phyloP scores from a whole-genome alignment of 306 rosid species.

The Corylus avellana region DNA sequence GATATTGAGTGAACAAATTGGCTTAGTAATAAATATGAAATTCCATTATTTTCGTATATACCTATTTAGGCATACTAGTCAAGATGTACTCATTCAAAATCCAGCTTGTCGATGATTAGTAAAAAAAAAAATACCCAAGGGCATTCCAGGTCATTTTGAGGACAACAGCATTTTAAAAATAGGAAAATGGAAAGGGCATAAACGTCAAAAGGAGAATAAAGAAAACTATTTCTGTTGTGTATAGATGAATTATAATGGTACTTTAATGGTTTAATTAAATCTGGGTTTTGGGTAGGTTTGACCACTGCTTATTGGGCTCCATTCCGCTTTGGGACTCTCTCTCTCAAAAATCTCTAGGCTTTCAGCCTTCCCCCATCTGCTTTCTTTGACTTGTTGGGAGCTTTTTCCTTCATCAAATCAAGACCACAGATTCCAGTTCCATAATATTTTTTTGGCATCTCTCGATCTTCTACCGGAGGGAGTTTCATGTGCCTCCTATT shows the following conservation, averaged over 20 bases:
- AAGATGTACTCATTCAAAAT: too few species aligned
- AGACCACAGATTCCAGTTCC: slow-evolving; percentile 41
- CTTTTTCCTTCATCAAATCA: slow-evolving; percentile 39
- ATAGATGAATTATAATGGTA: slow-evolving; percentile 26
- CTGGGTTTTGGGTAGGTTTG: slow-evolving; percentile 69
- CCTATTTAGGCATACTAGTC: too few species aligned
- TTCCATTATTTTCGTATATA: too few species aligned
- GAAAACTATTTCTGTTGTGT: slow-evolving; percentile 13
- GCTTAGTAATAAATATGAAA: too few species aligned
- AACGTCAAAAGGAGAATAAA: slow-evolving; percentile 12
- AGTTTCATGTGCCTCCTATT: slow-evolving; percentile 57
- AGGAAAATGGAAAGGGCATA: slow-evolving; percentile 30
- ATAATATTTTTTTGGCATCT: slow-evolving; percentile 26
- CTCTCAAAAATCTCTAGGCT: slow-evolving; percentile 45
- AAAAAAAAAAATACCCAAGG: not conserved
- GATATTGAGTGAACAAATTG: too few species aligned
- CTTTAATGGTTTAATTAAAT: slow-evolving; percentile 47
- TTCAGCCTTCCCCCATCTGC: slow-evolving; percentile 54
- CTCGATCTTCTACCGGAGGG: slow-evolving; percentile 26
- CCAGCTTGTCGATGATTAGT: too few species aligned
- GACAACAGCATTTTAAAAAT: too few species aligned
- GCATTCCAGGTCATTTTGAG: slow-evolving; percentile 4
- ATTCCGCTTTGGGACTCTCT: slow-evolving; percentile 27
- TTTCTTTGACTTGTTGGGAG: slow-evolving; percentile 67
- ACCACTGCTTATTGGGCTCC: slow-evolving; percentile 73